Evolutionary conservation across 176 grass and related monocot species (phyloP), one percentile per base, ranked within the genome.

Genomic region (Oryza coarctata): DNA sequence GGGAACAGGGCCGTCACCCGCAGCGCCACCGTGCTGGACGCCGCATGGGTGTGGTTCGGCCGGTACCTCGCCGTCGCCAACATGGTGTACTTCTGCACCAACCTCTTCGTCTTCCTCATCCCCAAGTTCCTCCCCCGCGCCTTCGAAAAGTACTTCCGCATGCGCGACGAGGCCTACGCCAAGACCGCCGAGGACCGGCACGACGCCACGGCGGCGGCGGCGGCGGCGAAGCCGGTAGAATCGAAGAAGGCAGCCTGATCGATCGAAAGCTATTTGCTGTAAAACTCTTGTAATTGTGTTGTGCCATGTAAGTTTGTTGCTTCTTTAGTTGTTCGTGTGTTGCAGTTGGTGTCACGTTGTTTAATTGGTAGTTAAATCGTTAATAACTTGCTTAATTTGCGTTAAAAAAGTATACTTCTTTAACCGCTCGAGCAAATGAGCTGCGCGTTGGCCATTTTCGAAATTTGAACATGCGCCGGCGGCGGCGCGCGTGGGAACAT

Each of bases 91-190:
- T 98, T 94, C 90, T 94, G 88, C 43, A 34, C 78, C 49, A 98
- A 98, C 75, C 84, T 98, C 13, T 82, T 94, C 49, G 92, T 73
- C 29, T 98, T 98, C 84, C 80, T 98, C 27, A 94, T 98, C 23
- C 95, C 95, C 11, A 84, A 31, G 38, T 98, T 94, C 68, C 73
- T 98, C 6, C 90, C 95, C 0, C 71, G 88, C 11, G 90, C 95
- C 1, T 98, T 98, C 75, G 92, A 94, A 25, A 91, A 70, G 67
- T 98, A 98, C 73, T 98, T 94, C 79, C 88, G 65, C n/a, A 84
- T 88, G 81, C 74, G 82, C 9, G 82, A 91, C 15, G 88, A 91
- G 78, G 68, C 41, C 6, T 36, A 22, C 27, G 81, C 84, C 29
- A 91, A 92, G 86, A 73, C 74, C 1, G 83, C 76, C 18, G 89